Evolutionary conservation across 257 asterid species (phyloP), one percentile per base, ranked within the genome.

Genomic region (Solanum acaule): DNA sequence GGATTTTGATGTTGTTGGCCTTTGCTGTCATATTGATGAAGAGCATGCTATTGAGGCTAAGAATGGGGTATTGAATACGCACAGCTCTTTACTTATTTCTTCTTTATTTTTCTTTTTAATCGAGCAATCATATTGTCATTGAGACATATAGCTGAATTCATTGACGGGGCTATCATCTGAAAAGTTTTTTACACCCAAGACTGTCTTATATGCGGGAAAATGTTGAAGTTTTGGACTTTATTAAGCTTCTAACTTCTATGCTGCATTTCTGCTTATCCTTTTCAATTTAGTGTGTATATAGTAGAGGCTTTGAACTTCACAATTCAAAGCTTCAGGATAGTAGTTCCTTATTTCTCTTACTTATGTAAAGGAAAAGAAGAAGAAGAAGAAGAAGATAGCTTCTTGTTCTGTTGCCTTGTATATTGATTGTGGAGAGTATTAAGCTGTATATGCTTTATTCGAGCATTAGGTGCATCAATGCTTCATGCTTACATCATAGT

Each of bases 1-100:
- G 91, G 94, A 94, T 83, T 95, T 93, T 87, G 99, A 96, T 89
- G 91, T 95, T 81, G 94, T 96, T 84, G 98, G 98, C 72, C 96
- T 96, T 37, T 96, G 98, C 86, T 95, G 98, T 89, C 99, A 95
- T 91, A 89, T 96, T 72, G 99, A 95, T 35, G 98, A 95, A 89
- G 97, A 94, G 63, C 99, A 96, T 85, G 90, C 96, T 20, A n/a
- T 95, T 27, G 97, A 94, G 91, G 94, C 97, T 82, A 96, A 93
- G 91, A 95, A 94, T 85, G 98, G 98, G 96, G 98, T 96, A 94
- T 23, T 6, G 31, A 27, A 8, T 81, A 31, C 13, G 22, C 56
- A 22, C 33, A 20, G 9, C 33, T 37, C 61, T 86, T 52, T 83
- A 29, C 61, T 34, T 87, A 35, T 87, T 72, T 73, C 2, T 13